phyloP scores from a whole-genome alignment of 495 filamentous ascomycete species.

The Podospora appendiculata region DNA sequence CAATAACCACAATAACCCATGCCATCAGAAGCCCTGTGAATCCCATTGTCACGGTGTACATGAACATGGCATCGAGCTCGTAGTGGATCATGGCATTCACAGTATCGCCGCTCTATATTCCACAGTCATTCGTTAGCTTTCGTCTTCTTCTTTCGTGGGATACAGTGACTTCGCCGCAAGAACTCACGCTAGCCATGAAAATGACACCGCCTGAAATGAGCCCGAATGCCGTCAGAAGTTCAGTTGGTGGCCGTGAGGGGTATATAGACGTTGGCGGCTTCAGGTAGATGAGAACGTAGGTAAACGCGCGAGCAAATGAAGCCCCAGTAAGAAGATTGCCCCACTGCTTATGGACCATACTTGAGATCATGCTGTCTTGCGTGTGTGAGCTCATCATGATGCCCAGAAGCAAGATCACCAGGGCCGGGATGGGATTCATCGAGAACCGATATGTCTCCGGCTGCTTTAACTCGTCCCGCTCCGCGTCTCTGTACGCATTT shows the following conservation, averaged over 20 bases:
- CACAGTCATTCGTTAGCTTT: slow-evolving; percentile 8
- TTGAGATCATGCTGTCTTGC: slow-evolving; percentile 74
- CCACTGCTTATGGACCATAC: slow-evolving; percentile 94
- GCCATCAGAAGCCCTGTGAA: slow-evolving; percentile 79
- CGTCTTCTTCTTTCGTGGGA: too few species aligned
- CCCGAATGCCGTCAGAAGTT: slow-evolving; percentile 79
- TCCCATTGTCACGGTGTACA: slow-evolving; percentile 85
- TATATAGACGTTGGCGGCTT: slow-evolving; percentile 76
- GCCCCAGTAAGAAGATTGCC: slow-evolving; percentile 78
- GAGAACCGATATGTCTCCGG: slow-evolving; percentile 68
- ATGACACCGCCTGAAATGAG: slow-evolving; percentile 79
- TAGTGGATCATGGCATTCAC: slow-evolving; percentile 70
- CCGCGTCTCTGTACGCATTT: slow-evolving; percentile 28
- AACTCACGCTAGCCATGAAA: slow-evolving; percentile 85
- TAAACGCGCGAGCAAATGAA: slow-evolving; percentile 67
- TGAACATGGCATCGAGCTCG: slow-evolving; percentile 76
- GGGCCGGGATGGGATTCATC: slow-evolving; percentile 81
- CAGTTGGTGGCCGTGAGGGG: slow-evolving; percentile 86
- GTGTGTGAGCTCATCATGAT: slow-evolving; percentile 95
- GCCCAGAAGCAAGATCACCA: slow-evolving; percentile 79
- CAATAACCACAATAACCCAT: slow-evolving; percentile 66
- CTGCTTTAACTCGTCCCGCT: slow-evolving; percentile 43
- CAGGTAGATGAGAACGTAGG: slow-evolving; percentile 73
- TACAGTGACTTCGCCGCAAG: too few species aligned
- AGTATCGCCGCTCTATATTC: slow-evolving; percentile 56